Evolutionary conservation across 345 rosid species (phyloP).

Genomic region (Raphanus raphanistrum): DNA sequence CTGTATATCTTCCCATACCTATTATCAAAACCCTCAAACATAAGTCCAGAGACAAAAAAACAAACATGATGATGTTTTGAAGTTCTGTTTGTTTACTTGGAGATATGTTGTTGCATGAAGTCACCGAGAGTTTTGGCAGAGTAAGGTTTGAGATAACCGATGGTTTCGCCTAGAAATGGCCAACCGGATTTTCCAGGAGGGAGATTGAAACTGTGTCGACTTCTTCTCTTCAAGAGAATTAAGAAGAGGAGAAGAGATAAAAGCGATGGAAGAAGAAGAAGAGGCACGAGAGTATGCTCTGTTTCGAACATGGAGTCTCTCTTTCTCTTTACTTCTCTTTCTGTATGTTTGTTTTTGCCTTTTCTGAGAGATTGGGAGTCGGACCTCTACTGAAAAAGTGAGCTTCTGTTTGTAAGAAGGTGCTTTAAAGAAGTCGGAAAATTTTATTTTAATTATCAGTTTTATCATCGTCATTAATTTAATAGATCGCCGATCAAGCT

Average conservation of each 20-base stretch:
- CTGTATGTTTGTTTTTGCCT: constrained; percentile 3
- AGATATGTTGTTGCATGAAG: constrained; percentile 83
- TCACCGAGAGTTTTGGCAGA: constrained; percentile 72
- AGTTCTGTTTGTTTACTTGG: constrained; percentile 47
- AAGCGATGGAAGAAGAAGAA: constrained; percentile 63
- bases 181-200: constrained; percentile 94
- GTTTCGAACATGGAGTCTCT: constrained; percentile 65
- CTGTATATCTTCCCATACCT: constrained; percentile 93
- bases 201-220: constrained; percentile 53
- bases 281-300: constrained; percentile 50
- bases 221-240: constrained; percentile 56
- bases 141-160: constrained; percentile 80
- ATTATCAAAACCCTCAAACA: neutral
- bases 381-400: constrained; percentile 45
- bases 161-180: constrained; percentile 94
- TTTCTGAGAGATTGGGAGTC: constrained; percentile 31
- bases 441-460: constrained; percentile 18
- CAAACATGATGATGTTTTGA: neutral
- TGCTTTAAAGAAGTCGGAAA: constrained; percentile 41
- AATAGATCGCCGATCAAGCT: constrained; percentile 28
- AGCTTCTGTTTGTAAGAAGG: constrained; percentile 41
- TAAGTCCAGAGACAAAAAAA: neutral
- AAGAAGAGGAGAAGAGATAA: constrained; percentile 57
- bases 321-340: constrained; percentile 10
- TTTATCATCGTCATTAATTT: constrained; percentile 26